phyloP scores from a whole-genome alignment of 192 early-diverging fungal species.

The Backusella australiensis region DNA sequence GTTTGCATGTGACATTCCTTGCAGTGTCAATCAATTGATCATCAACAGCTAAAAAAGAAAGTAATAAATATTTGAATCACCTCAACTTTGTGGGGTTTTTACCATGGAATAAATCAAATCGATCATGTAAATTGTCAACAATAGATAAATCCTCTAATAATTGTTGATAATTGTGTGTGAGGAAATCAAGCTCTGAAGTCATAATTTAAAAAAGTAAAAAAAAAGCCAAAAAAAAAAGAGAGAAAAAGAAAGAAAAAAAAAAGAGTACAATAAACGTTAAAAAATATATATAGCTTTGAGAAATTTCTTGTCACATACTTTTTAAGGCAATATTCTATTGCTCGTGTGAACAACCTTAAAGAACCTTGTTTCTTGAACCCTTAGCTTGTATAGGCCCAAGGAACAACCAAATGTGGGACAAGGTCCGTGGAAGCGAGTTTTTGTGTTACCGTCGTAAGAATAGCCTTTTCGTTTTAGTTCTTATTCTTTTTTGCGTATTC shows the following conservation, averaged over 20 bases:
- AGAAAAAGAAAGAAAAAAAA: neutral
- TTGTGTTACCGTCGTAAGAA: neutral
- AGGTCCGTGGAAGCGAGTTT: neutral
- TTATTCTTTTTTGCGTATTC: no score
- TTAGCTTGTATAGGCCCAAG: neutral
- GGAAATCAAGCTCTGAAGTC: neutral
- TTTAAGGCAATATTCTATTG: neutral
- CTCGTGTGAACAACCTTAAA: neutral
- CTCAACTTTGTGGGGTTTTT: neutral
- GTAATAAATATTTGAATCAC: no score
- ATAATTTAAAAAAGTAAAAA: neutral
- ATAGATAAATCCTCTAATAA: slow-evolving; percentile 14
- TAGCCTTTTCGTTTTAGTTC: no score
- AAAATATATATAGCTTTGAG: neutral
- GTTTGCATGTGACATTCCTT: slow-evolving; percentile 16
- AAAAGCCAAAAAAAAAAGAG: neutral
- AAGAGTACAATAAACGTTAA: neutral
- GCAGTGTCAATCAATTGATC: slow-evolving; percentile 9
- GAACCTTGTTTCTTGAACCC: neutral
- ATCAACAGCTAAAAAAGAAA: neutral
- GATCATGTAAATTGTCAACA: slow-evolving; percentile 8
- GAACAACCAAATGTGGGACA: neutral
- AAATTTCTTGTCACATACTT: neutral
- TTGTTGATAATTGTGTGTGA: neutral
- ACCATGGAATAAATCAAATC: neutral